Conservation (phyloP, 2,329 filamentous ascomycete genomes). For the Colletotrichum euphorbiae region DNA sequence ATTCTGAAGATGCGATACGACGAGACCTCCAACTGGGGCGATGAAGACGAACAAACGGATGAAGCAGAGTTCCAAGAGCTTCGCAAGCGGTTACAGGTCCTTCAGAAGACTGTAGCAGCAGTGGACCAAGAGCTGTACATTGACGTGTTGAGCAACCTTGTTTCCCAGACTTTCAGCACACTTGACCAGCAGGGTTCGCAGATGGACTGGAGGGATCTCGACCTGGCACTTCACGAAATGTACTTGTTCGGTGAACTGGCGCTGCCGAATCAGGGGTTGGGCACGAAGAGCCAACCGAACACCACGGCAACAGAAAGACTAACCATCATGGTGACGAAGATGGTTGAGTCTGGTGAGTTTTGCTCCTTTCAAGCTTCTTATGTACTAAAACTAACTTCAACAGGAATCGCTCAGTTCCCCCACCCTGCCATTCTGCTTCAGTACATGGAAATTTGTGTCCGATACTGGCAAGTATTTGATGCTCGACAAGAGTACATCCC, state of each 20-base stretch:
- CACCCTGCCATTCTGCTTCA: conserved; percentile 94
- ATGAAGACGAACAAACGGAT: conserved; percentile 94
- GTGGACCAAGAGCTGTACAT: conserved; percentile 92
- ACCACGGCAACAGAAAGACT: conserved; percentile 83
- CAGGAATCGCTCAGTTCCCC: conserved; percentile 84
- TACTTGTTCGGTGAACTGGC: conserved; percentile 94
- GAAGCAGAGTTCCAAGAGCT: conserved; percentile 98
- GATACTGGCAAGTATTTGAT: conserved; percentile 94
- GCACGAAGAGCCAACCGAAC: conserved; percentile 84
- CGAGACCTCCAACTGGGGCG: conserved; percentile 92
- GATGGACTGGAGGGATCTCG: conserved; percentile 94
- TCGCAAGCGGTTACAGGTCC: conserved; percentile 85
- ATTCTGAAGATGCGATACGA: conserved; percentile 98
- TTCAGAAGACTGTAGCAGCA: conserved; percentile 92
- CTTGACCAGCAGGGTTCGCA: conserved; percentile 78
- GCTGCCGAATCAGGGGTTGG: conserved; percentile 88
- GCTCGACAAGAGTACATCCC: conserved; percentile 84
- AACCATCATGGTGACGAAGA: conserved; percentile 92
- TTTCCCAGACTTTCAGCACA: conserved; percentile 88
- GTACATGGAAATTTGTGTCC: conserved; percentile 98
- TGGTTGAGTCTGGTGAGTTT: conserved; percentile 87
- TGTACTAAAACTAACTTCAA: conserved; percentile 43
- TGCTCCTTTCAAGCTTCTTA: conserved; percentile 6
- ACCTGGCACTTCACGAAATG: conserved; percentile 95
- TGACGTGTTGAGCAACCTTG: conserved; percentile 85